Percentiles rank a stretch among this genome's conserved stretches.
Evolutionary conservation across 441 rosid genomes (phyloP).

Genomic region (Corymbia citriodora): DNA sequence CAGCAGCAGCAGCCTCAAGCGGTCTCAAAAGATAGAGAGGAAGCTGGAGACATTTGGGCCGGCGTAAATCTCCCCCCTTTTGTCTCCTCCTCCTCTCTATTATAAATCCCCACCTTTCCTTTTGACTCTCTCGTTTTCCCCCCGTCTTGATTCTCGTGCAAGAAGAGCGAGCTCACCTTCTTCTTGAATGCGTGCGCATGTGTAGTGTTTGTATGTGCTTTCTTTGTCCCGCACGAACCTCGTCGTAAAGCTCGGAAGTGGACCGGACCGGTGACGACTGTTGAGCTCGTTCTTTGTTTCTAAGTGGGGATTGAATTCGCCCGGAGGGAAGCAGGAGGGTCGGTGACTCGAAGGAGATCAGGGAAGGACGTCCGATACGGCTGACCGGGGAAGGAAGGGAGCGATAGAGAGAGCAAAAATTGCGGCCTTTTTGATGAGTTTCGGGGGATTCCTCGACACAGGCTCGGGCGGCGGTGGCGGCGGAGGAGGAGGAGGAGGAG

Average conservation of each 20-base stretch:
- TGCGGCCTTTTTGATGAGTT: conserved; percentile 58
- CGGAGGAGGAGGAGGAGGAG: not conserved
- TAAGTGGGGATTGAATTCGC: not conserved
- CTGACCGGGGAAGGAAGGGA: not conserved
- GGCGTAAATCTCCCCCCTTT: conserved; percentile 17
- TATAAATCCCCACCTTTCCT: not conserved
- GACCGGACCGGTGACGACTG: not conserved
- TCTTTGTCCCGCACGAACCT: not conserved
- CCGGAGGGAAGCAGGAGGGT: not conserved
- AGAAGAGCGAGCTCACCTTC: not conserved
- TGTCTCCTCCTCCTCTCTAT: conserved; percentile 41
- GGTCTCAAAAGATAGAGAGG: conserved; percentile 29
- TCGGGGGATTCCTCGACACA: conserved; percentile 82
- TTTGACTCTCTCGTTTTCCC: not conserved
- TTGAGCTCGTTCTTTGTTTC: not conserved
- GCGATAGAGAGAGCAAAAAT: not conserved
- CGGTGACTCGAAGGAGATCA: not conserved
- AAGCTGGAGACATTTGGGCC: conserved; percentile 60
- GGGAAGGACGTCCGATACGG: not conserved
- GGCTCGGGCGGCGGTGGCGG: conserved; percentile 46
- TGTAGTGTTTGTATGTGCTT: not conserved
- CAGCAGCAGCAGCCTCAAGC: too few species aligned
- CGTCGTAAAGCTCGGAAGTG: not conserved
- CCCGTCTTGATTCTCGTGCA: not conserved
- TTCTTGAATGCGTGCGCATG: not conserved